A percentile compares a stretch with the other conserved stretches of the same genome.
Conservation (phyloP, 495 filamentous ascomycete species). For the Penicillium steckii region DNA sequence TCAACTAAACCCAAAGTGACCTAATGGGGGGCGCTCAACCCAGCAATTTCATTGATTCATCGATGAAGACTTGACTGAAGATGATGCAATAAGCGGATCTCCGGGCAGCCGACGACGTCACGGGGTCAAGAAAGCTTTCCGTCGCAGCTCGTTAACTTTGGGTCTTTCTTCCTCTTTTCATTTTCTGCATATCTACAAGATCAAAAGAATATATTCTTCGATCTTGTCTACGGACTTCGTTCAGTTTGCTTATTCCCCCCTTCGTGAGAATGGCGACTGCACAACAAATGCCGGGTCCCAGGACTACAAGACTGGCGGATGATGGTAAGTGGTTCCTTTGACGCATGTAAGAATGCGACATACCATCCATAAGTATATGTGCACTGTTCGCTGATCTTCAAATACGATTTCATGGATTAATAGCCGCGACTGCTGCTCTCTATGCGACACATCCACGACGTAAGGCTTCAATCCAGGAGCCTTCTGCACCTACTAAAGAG, state of each 20-base stretch:
- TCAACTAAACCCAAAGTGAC: neutral
- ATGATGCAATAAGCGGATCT: slow-evolving; percentile 28
- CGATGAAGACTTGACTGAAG: slow-evolving; percentile 2
- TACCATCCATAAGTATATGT: neutral
- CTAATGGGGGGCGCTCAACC: neutral
- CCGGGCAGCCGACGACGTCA: slow-evolving; percentile 25
- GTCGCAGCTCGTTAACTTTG: slow-evolving; percentile 20
- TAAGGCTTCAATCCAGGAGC: slow-evolving; percentile 34
- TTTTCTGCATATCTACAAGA: neutral
- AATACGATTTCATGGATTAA: too few species aligned
- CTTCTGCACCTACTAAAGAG: slow-evolving; percentile 9
- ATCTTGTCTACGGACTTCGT: too few species aligned
- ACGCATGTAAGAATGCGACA: too few species aligned
- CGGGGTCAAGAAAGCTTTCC: slow-evolving; percentile 29
- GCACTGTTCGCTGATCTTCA: neutral
- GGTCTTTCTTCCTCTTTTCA: neutral
- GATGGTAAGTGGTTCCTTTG: slow-evolving; percentile 34
- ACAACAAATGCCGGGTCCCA: slow-evolving; percentile 28
- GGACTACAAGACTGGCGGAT: slow-evolving; percentile 38
- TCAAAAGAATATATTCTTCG: too few species aligned
- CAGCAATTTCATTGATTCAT: slow-evolving; percentile 16
- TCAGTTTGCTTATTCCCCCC: neutral
- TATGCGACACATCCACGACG: slow-evolving; percentile 49
- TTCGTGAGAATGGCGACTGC: slow-evolving; percentile 33
- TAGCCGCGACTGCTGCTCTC: slow-evolving; percentile 53